phyloP scores from a whole-genome alignment of 768 basidiomycete genomes.

The Melanogaster broomeanus region DNA sequence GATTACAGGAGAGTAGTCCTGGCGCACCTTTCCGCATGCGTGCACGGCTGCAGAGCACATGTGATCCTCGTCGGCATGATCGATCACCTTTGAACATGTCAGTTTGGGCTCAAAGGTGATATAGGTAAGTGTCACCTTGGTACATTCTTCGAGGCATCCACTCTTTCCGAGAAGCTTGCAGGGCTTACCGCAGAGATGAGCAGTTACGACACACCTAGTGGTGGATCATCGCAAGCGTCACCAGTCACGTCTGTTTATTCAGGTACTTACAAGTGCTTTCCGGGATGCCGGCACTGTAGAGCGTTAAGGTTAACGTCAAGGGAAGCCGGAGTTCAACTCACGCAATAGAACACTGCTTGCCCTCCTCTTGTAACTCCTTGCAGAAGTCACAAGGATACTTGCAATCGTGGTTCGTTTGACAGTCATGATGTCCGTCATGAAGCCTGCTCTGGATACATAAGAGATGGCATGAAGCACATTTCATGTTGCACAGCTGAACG shows the following conservation, averaged over 20 bases:
- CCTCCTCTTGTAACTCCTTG: constrained; percentile 20
- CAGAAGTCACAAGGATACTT: constrained; percentile 39
- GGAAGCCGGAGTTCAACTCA: constrained; percentile 22
- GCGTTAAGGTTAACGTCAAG: neutral
- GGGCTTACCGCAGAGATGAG: neutral
- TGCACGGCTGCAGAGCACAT: constrained; percentile 49
- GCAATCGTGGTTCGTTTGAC: constrained; percentile 49
- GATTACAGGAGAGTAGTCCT: neutral
- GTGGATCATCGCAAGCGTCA: too few relatives aligned
- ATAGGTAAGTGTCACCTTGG: constrained; percentile 38
- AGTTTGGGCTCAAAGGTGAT: neutral
- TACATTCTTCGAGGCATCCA: constrained; percentile 31
- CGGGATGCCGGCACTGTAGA: neutral
- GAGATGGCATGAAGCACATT: constrained; percentile 48
- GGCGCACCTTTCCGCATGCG: constrained; percentile 49
- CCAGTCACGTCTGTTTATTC: neutral
- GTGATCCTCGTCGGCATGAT: constrained; percentile 47
- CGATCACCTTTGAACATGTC: constrained; percentile 34
- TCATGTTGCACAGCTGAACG: constrained; percentile 46
- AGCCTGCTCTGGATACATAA: constrained; percentile 43
- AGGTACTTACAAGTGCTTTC: neutral
- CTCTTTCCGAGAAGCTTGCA: neutral
- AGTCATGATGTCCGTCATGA: constrained; percentile 49
- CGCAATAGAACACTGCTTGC: constrained; percentile 43
- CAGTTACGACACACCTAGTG: neutral